Evolutionary conservation across 768 basidiomycete genomes (phyloP), one percentile per base, ranked within the genome.

Genomic region (Suillus tomentosus): DNA sequence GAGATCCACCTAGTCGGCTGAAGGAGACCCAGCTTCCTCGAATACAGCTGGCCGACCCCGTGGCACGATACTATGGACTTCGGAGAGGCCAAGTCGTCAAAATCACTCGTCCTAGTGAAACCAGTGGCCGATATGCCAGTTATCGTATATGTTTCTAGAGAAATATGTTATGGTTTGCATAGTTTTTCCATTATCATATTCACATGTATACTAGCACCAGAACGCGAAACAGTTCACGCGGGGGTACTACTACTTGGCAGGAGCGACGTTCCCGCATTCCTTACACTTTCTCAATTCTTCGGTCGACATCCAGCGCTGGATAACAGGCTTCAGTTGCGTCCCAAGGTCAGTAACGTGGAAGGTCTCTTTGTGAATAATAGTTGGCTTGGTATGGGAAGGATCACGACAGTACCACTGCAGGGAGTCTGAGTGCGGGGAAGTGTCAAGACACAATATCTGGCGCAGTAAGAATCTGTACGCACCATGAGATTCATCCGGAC

Each of bases 21-120:
- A 96, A 96, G 77, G 97, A 99, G 74, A 98, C 96, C 1, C 97
- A 99, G 73, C 83, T 99, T 62, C 97, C 97, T 56, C 92, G 97
- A 27, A 99, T 99, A 67, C 96, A 98, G 78, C 78, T 97, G 50
- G 88, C 90, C 34, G 97, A 99, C 77, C 97, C 97, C 11, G 96
- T 99, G n/a, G 95, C 97, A 48, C 87, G 96, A 64, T 99, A 99
- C 77, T 99, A 98, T 79, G 97, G 97, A 60, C 86, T 99, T 63
- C 85, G 88, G 70, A 87, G 97, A 58, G 96, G 96, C 34, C 94
- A 96, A 76, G 97, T 99, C 55, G 97, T 99, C 77, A 98, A 97
- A 82, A 99, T 99, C 71, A 98, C 92, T 65, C 83, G 97, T 71
- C 93, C 95, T 34, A 95, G 93, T 78, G 97, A 99, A 82, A 99